Percentiles rank a stretch among this genome's conserved stretches.
phyloP scores from a whole-genome alignment of 495 filamentous ascomycete genomes.

The Aspergillus carlsbadensis region DNA sequence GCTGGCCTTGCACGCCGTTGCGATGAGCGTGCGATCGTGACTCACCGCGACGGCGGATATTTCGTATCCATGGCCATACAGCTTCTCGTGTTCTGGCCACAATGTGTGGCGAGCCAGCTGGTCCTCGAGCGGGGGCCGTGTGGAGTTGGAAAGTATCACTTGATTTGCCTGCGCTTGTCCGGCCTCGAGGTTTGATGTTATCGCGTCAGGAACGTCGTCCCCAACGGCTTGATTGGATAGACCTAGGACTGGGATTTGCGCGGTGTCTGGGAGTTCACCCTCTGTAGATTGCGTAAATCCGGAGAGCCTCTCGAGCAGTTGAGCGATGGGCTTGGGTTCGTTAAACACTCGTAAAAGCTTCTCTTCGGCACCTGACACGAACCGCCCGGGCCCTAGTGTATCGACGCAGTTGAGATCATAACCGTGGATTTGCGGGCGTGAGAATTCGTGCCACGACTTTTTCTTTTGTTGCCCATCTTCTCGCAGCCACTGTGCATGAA shows the following conservation, averaged over 20 bases:
- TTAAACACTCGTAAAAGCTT: slow-evolving; percentile 95
- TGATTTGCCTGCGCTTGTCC: slow-evolving; percentile 24
- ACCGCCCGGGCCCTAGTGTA: slow-evolving; percentile 64
- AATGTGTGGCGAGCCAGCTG: slow-evolving; percentile 85
- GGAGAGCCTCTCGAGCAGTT: slow-evolving; percentile 66
- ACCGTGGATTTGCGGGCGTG: slow-evolving; percentile 94
- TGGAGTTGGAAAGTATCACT: slow-evolving; percentile 37
- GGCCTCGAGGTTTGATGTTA: slow-evolving; percentile 35
- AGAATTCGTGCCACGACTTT: slow-evolving; percentile 89
- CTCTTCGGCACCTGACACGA: slow-evolving; percentile 96
- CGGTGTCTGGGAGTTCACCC: slow-evolving; percentile 72
- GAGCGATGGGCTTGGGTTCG: slow-evolving; percentile 79
- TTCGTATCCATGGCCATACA: slow-evolving; percentile 99
- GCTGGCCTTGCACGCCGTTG: slow-evolving; percentile 91
- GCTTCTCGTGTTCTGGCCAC: slow-evolving; percentile 94
- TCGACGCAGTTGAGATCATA: slow-evolving; percentile 97
- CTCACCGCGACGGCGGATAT: slow-evolving; percentile 86
- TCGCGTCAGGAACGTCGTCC: slow-evolving; percentile 46
- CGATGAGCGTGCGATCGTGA: slow-evolving; percentile 70
- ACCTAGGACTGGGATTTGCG: slow-evolving; percentile 90
- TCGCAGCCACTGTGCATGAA: slow-evolving; percentile 81
- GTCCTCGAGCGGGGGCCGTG: slow-evolving; percentile 84
- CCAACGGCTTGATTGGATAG: slow-evolving; percentile 93
- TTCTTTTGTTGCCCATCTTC: too few relatives aligned
- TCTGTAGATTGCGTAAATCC: slow-evolving; percentile 48